phyloP scores from a whole-genome alignment of 2,329 filamentous ascomycete species.

The Colletotrichum euphorbiae region DNA sequence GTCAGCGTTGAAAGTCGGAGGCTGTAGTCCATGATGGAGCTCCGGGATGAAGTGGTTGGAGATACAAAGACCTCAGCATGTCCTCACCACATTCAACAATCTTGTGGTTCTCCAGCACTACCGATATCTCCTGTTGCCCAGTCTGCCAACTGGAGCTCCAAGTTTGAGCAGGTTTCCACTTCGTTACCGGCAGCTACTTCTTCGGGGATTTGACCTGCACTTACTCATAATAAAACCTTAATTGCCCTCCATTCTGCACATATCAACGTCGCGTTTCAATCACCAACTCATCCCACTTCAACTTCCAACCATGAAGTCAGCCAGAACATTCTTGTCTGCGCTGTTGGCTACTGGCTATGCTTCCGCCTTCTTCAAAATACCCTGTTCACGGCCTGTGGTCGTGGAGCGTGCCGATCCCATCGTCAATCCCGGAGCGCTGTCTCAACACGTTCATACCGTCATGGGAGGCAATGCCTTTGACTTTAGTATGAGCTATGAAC shows the following conservation, averaged over 20 bases:
- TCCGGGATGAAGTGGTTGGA: neutral
- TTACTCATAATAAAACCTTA: no score
- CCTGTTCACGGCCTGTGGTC: constrained; percentile 39
- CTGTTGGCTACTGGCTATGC: constrained; percentile 14
- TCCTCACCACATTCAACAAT: neutral
- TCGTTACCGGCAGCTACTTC: neutral
- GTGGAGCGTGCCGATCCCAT: constrained; percentile 69
- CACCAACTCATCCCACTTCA: neutral
- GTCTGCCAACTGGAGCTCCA: neutral
- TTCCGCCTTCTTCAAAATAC: constrained; percentile 38
- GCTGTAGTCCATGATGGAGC: neutral
- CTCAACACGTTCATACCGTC: constrained; percentile 70
- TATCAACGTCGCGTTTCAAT: neutral
- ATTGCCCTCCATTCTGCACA: no score
- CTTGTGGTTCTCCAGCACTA: neutral
- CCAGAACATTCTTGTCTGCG: constrained; percentile 4
- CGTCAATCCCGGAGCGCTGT: constrained; percentile 63
- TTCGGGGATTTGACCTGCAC: no score
- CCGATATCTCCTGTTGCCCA: neutral
- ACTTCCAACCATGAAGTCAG: constrained; percentile 17
- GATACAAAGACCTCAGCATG: constrained; percentile 17
- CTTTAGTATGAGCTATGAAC: constrained; percentile 63
- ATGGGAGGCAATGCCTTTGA: constrained; percentile 72
- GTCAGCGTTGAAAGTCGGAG: neutral
- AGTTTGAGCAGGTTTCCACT: neutral